Conservation (phyloP, 352 stramenopile genomes). For the Blastocystis sp. region DNA sequence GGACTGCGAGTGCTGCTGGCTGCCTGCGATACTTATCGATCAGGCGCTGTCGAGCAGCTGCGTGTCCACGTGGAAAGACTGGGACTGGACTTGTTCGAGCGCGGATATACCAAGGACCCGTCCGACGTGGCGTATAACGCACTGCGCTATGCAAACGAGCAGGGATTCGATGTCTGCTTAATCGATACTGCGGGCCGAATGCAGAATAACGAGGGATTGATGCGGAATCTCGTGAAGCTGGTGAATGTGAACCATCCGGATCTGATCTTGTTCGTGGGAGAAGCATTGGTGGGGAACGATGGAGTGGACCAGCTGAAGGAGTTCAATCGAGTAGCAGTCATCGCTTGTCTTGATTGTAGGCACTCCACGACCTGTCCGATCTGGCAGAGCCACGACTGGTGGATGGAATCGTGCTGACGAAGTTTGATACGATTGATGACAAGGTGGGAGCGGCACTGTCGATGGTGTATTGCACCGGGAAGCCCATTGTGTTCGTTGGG, state of each 20-base stretch:
- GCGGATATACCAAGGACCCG: conserved; percentile 91
- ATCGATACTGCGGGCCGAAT: conserved; percentile 96
- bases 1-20: conserved; percentile 87
- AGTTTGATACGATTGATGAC: conserved; percentile 98
- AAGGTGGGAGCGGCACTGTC: conserved; percentile 98
- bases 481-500: conserved; percentile 96
- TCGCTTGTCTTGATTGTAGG: conserved; percentile 6
- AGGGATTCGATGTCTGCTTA: conserved; percentile 89
- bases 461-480: conserved; percentile 95
- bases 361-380: conserved; percentile 60
- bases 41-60: conserved; percentile 93
- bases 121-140: conserved; percentile 84
- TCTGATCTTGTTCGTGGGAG: conserved; percentile 94
- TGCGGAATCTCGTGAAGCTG: conserved; percentile 92
- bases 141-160: conserved; percentile 84
- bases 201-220: conserved; percentile 98
- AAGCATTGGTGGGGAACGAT: conserved; percentile 96
- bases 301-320: conserved; percentile 91
- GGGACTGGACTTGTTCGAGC: conserved; percentile 88
- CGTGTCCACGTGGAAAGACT: conserved; percentile 91
- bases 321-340: conserved; percentile 76
- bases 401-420: conserved; percentile 96
- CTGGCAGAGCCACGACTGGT: conserved; percentile 76
- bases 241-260: conserved; percentile 91
- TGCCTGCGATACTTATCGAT: conserved; percentile 96